phyloP scores from a whole-genome alignment of 2,329 filamentous ascomycete species.

The Fusarium duplospermum region DNA sequence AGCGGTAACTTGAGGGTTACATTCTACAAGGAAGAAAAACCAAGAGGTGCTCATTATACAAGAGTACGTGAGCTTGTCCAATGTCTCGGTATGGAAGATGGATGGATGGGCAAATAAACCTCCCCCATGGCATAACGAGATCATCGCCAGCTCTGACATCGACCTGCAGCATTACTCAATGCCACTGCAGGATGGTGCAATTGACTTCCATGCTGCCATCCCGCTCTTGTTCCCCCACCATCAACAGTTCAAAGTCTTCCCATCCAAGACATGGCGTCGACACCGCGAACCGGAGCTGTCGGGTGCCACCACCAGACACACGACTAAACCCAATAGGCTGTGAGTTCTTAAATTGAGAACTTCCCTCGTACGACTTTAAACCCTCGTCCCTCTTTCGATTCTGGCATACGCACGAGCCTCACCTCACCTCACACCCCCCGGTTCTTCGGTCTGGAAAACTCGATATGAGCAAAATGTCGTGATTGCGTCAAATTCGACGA shows the following conservation, averaged over 20 bases:
- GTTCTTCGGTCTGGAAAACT: slow-evolving; percentile 6
- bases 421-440: not conserved
- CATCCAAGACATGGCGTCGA: slow-evolving; percentile 2
- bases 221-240: not conserved
- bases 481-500: not conserved
- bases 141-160: not conserved
- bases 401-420: slow-evolving; percentile 1
- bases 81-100: not conserved
- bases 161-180: slow-evolving; percentile 22
- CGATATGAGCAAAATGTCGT: not conserved
- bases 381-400: slow-evolving; percentile 26
- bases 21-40: not conserved
- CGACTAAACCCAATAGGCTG: not conserved
- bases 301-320: not conserved
- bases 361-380: slow-evolving; percentile 31
- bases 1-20: not conserved
- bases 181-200: slow-evolving; percentile 25
- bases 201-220: slow-evolving; percentile 11
- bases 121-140: slow-evolving; percentile 7
- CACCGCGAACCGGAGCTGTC: slow-evolving; percentile 8
- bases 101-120: not conserved
- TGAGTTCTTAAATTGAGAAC: slow-evolving; percentile 1
- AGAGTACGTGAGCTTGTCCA: not conserved
- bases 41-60: not conserved
- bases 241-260: not conserved